Evolutionary conservation across 495 filamentous ascomycete genomes (phyloP).

Genomic region (Friedmanniomyces simplex): DNA sequence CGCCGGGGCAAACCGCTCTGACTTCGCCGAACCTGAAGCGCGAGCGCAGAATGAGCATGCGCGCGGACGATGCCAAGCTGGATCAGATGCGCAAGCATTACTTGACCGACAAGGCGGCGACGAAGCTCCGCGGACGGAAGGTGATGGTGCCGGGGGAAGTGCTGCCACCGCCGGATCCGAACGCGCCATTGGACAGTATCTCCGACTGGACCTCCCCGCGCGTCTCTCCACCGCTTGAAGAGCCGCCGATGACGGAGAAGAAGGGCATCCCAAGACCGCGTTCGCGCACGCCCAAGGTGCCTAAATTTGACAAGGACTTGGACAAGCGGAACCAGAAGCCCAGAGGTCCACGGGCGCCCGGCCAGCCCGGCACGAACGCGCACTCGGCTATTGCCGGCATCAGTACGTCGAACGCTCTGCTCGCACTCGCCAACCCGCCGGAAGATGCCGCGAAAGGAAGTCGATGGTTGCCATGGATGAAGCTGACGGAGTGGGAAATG

Average conservation of each 20-base stretch:
- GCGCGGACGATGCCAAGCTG: slow-evolving; percentile 30
- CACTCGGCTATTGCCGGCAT: slow-evolving; percentile 49
- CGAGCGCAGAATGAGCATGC: slow-evolving; percentile 32
- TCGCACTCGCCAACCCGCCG: slow-evolving; percentile 66
- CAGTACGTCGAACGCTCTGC: slow-evolving; percentile 73
- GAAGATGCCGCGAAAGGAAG: slow-evolving; percentile 64
- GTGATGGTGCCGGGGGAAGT: slow-evolving; percentile 38
- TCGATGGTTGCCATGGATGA: slow-evolving; percentile 75
- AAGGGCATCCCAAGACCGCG: slow-evolving; percentile 8
- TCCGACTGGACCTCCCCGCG: slow-evolving; percentile 30
- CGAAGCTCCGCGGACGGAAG: slow-evolving; percentile 39
- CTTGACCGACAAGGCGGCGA: slow-evolving; percentile 17
- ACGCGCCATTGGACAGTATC: slow-evolving; percentile 32
- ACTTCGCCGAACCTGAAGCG: slow-evolving; percentile 34
- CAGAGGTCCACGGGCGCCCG: slow-evolving; percentile 38
- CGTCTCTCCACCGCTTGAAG: slow-evolving; percentile 10
- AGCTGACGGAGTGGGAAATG: slow-evolving; percentile 84
- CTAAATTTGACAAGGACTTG: slow-evolving; percentile 22
- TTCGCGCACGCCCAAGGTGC: slow-evolving; percentile 25
- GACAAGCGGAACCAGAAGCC: slow-evolving; percentile 22
- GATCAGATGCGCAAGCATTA: slow-evolving; percentile 3
- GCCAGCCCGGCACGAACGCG: slow-evolving; percentile 45
- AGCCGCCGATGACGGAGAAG: slow-evolving; percentile 7
- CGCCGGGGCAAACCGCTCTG: slow-evolving; percentile 38
- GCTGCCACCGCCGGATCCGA: slow-evolving; percentile 37